phyloP scores from a whole-genome alignment of 2,329 filamentous ascomycete genomes.

The Tolypocladium nubicola region DNA sequence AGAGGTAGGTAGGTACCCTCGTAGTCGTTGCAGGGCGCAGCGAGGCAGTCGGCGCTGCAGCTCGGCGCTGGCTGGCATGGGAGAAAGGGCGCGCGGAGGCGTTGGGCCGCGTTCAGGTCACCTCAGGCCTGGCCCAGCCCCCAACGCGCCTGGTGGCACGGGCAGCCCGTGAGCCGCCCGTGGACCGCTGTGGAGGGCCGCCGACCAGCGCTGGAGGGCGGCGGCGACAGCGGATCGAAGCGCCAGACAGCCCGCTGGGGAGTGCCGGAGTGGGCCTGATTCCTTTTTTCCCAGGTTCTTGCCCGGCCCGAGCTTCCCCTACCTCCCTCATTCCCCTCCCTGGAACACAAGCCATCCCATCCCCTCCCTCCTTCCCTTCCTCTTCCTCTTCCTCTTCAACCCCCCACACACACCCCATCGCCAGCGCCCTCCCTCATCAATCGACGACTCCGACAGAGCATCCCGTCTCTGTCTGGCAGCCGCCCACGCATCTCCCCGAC shows the following conservation, averaged over 20 bases:
- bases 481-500: slow-evolving; percentile 3
- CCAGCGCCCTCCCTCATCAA: not conserved
- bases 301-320: slow-evolving; percentile 4
- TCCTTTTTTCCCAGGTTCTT: not conserved
- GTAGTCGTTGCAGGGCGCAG: not conserved
- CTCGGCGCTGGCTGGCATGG: not conserved
- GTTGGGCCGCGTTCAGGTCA: not conserved
- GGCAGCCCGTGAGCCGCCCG: not conserved
- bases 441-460: not conserved
- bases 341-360: not conserved
- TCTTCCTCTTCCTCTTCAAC: slow-evolving; percentile 5
- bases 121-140: not conserved
- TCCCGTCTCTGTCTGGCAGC: not conserved
- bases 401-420: slow-evolving; percentile 4
- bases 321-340: slow-evolving; percentile 1
- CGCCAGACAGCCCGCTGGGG: not conserved
- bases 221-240: not conserved
- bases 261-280: not conserved
- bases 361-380: slow-evolving; percentile 1
- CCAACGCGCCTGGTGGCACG: not conserved
- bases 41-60: not conserved
- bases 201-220: not conserved
- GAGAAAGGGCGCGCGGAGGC: not conserved
- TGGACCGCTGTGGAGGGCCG: not conserved
- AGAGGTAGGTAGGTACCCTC: no score